Evolutionary conservation across 768 basidiomycete genomes (phyloP), one percentile per base, ranked within the genome.

Genomic region (Paxillus rubicundulus): DNA sequence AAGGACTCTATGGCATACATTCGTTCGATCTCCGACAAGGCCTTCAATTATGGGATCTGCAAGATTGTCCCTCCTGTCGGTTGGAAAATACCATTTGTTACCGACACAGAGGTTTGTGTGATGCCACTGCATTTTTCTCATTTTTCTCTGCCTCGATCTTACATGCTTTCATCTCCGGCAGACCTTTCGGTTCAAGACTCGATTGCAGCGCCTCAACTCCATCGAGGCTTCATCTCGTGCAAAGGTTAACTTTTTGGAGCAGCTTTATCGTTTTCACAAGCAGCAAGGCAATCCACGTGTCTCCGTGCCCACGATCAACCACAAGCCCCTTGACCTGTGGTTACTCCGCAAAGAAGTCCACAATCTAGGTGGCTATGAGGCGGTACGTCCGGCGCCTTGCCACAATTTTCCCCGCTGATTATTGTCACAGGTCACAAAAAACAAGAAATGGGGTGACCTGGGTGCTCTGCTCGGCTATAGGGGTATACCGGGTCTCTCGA

Each of bases 221-320:
- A 92, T 99, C 59, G 96, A 98, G 74, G 97, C 97, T 14, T 90
- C 95, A 33, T 95, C 94, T 54, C 79, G 97, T 61, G 96, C 97
- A 46, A 97, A 95, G 72, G 74, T 98, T 70, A 98, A 97, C 76
- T 98, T 97, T 72, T 73, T 98, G 59, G 96, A 98, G 69, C 93
- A 97, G 71, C 81, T 99, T 45, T 95, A 95, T 72, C 88, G 92
- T 61, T 99, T 89, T 70, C 97, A 98, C 73, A 87, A 90, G 62
- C 95, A 98, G 69, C 93, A 95, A 73, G 92, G 92, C 44, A 92
- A 93, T 68, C 78, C 85, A 54, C 85, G 89, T 58, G 86, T 98
- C 21, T 85, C 85, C n/a, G 87, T 98, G 32, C 97, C 97, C 52
- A 89, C 88, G 30, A 92, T 99, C 68, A 93, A 93, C 70, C 86